Evolutionary conservation across 345 rosid genomes (phyloP), one percentile per base, ranked within the genome.

Genomic region (Turritis glabra): DNA sequence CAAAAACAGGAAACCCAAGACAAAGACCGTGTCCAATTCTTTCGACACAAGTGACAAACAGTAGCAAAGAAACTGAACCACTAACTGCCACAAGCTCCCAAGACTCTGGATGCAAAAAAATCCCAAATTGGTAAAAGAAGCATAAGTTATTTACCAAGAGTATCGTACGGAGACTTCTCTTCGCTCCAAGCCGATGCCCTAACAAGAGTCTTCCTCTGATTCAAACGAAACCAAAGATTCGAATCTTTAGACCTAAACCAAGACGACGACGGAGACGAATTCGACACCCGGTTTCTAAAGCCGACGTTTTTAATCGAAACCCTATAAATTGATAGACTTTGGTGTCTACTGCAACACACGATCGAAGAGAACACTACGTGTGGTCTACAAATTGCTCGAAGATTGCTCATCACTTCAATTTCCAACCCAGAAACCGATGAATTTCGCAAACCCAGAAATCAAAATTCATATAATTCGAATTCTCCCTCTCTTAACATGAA

Each of bases 151-250:
- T 70, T 88, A 93, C 98, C 98, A 5, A 94, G 91, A 64, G 99
- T 94, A 54, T 91, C 97, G 47, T 94, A 91, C 0, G 98, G 98
- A 70, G 97, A 88, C 69, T 82, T 88, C 79, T 82, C 85, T 66
- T 87, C 72, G 12, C 78, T 66, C 96, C 98, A 89, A 73, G 78
- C 85, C 74, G 93, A 82, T 5, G 95, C 95, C 52, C 85, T 80
- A 55, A 76, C 91, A 0, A 77, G 58, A 22, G 90, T 88, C 76
- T 84, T 85, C 80, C 87, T 85, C 73, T 86, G 96, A 64, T 62
- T 80, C 68, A 72, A 69, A 29, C 96, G 81, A 79, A 83, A 87
- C 93, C 86, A 77, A 8, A 81, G 64, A 52, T 71, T 80, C 72
- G 79, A 80, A 46, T 78, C 76, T 76, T 68, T 82, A 48, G 80